Evolutionary conservation across 2,329 filamentous ascomycete species (phyloP), one percentile per base, ranked within the genome.

Genomic region (Aspergillus persii): DNA sequence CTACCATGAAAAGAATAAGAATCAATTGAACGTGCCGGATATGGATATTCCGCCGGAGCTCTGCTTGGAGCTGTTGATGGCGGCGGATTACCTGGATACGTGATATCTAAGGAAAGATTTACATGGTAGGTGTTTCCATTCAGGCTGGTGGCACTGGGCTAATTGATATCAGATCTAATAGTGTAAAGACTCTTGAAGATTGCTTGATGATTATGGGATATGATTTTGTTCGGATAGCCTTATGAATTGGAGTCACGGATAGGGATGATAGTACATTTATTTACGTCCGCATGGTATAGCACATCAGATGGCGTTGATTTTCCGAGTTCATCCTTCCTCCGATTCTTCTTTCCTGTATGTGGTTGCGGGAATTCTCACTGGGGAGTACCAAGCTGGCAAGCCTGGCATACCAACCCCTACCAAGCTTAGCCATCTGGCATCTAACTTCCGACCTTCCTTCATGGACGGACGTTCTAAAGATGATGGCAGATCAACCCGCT

Each of bases 41-140:
- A 86, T 88, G 83, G 86, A 89, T 49, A 84, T 89, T 26, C 85
- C 86, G 6, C 79, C 85, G 2, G 86, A 89, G 75, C 69, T 89
- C 54, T 88, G 85, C 66, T 66, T 89, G 65, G 87, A 89, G 70
- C 67, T 89, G 61, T 71, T 89, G 68, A 86, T 88, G 79, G 86
- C 87, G 29, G 86, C 86, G 15, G 87, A 89, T 77, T 89, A 86
- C 74, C 68, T 89, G 68, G 81, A 86, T 72, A 79, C 77, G 68
- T 71, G 56, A 68, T 59, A 29, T 53, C 23, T 18, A 31, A 23
- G 12, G 36, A n/a, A 15, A 41, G 36, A 5, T n/a, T 41, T 41
- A 23, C 18, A 23, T 27, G n/a, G 33, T 23, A 23, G 18, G 18
- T 23, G 2, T 23, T 23, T 23, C 18, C 18, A 23, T 23, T 23